Evolutionary conservation across 2,329 filamentous ascomycete species (phyloP).

Genomic region (Ophiostoma quercus): DNA sequence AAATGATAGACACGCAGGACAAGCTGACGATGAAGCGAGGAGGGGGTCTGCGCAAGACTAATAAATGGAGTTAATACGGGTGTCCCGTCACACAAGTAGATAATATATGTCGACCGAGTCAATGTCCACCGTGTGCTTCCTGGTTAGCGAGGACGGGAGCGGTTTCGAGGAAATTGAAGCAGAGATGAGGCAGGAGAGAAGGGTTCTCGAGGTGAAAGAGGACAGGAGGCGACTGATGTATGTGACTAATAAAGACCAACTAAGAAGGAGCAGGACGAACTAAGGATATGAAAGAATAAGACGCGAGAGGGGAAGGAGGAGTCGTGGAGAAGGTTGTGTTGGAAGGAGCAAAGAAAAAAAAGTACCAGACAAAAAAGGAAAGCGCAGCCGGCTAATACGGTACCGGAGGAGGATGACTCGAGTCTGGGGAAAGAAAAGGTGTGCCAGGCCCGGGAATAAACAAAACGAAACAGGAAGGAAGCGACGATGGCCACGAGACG

Average conservation of each 20-base stretch:
- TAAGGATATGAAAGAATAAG: not conserved
- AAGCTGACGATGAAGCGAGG: not conserved
- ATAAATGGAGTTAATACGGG: not conserved
- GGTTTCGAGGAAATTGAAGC: not conserved
- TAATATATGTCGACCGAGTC: not conserved
- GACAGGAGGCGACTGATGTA: conserved; percentile 7
- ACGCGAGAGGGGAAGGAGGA: not conserved
- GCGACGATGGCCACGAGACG: conserved; percentile 17
- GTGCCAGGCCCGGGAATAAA: not conserved
- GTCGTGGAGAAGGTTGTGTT: not conserved
- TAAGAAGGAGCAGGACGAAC: conserved; percentile 3
- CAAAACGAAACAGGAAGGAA: conserved; percentile 7
- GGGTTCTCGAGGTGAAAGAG: not conserved
- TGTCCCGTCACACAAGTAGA: not conserved
- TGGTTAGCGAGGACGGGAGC: not conserved
- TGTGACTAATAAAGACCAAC: not conserved
- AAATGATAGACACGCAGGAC: conserved; percentile 6
- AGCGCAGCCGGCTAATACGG: not conserved
- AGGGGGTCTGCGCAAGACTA: not conserved
- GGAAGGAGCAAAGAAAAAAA: not conserved
- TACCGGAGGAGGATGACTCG: not conserved
- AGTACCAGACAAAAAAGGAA: not conserved
- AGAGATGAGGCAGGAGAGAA: not conserved
- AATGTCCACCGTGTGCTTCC: not conserved
- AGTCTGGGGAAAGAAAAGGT: not conserved